Percentiles rank a stretch among this genome's conserved stretches.
These are phyloP conservation scores for Narthecium ossifragum DNA, from an alignment of 106 monocot species.

Conservation along the genomic window DNA sequence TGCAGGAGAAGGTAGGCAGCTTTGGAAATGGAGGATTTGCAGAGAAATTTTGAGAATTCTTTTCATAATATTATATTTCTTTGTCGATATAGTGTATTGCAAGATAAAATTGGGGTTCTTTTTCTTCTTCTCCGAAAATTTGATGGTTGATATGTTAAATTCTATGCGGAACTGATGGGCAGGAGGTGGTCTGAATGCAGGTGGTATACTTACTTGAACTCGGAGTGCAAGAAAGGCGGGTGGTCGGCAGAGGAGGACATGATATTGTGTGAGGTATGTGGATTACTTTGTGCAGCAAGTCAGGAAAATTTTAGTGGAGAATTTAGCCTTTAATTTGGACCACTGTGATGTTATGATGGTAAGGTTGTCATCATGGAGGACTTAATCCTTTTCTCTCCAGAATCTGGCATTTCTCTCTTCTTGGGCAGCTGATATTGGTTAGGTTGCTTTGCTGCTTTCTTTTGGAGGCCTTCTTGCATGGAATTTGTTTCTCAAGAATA, in stretches of 20 bases:
- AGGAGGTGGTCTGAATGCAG: slow-evolving; percentile 18
- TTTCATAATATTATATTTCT: no score
- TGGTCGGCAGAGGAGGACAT: slow-evolving; percentile 92
- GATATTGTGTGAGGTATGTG: slow-evolving; percentile 76
- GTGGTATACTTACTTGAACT: slow-evolving; percentile 87
- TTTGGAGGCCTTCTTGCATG: background rate
- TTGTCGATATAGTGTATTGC: background rate
- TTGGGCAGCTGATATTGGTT: background rate
- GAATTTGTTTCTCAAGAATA: background rate
- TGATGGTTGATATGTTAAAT: background rate
- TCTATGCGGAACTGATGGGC: background rate
- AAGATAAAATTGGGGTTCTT: background rate
- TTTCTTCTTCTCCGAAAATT: background rate
- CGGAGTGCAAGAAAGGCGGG: slow-evolving; percentile 93
- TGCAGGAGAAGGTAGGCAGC: slow-evolving; percentile 82
- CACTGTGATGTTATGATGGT: no score
- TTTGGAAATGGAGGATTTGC: background rate
- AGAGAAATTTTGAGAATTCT: background rate
- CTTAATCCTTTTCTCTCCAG: no score
- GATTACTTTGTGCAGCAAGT: background rate
- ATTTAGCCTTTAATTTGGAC: no score
- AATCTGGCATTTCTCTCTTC: background rate
- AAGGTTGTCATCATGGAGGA: no score
- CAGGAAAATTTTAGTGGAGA: background rate
- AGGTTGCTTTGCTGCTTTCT: background rate